Evolutionary conservation across 2,329 filamentous ascomycete genomes (phyloP).

Genomic region (Ophiostoma pallidulum): DNA sequence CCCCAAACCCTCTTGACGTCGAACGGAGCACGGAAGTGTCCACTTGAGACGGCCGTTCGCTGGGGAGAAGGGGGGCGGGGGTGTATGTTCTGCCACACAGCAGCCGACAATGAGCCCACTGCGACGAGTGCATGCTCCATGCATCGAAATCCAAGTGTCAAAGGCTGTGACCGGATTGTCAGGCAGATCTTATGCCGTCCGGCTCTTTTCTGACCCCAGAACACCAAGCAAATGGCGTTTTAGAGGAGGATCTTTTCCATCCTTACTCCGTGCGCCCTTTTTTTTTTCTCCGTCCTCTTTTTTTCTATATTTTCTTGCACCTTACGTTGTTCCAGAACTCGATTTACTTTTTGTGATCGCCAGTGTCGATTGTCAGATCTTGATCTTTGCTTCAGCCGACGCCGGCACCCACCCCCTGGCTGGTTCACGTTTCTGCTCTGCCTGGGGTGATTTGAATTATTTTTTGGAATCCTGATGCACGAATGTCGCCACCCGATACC

Average conservation of each 20-base stretch:
- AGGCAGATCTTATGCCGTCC: conserved; percentile 39
- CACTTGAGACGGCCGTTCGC: conserved; percentile 33
- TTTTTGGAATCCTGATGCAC: conserved; percentile 5
- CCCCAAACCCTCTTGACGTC: conserved; percentile 15
- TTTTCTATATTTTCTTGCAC: too few relatives aligned
- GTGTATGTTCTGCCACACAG: too few relatives aligned
- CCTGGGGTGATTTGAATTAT: not conserved
- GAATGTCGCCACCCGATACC: not conserved
- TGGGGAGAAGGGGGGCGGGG: too few relatives aligned
- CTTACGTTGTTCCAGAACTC: conserved; percentile 20
- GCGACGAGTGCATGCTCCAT: too few relatives aligned
- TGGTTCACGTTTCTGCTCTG: not conserved
- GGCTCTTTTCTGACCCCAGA: conserved; percentile 17
- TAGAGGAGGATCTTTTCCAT: too few relatives aligned
- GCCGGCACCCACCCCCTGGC: not conserved
- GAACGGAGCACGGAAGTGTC: conserved; percentile 18
- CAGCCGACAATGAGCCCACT: too few relatives aligned
- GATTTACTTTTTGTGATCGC: too few relatives aligned
- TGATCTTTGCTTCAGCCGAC: conserved; percentile 13
- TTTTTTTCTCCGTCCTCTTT: too few relatives aligned
- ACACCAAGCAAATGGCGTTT: too few relatives aligned
- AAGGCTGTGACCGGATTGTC: conserved; percentile 39
- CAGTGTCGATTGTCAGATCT: conserved; percentile 19
- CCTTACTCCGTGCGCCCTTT: too few relatives aligned
- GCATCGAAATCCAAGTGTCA: too few relatives aligned